Percentiles rank a stretch among this genome's conserved stretches.
These are phyloP conservation scores for Aspergillus pseudoterreus DNA, from an alignment of 2,329 filamentous ascomycete genomes.

Conservation along the genomic window DNA sequence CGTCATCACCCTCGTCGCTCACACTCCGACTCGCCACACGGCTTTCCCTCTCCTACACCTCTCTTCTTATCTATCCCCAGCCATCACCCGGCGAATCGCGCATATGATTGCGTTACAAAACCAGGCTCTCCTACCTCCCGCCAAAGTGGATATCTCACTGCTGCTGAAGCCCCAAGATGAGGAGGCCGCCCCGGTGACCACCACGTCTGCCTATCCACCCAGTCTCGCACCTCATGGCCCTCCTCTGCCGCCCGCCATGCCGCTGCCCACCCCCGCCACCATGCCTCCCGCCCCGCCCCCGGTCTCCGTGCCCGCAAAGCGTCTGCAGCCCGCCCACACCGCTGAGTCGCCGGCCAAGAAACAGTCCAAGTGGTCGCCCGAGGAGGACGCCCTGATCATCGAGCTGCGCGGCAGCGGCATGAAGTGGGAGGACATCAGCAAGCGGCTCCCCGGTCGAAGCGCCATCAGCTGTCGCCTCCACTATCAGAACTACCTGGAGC, in stretches of 20 bases:
- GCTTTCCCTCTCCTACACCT: no score
- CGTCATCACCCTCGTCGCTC: no score
- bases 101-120: constrained; percentile 44
- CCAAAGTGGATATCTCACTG: constrained; percentile 92
- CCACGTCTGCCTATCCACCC: constrained; percentile 30
- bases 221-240: constrained; percentile 21
- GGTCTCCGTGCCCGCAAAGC: constrained; percentile 33
- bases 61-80: background rate
- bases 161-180: constrained; percentile 65
- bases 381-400: constrained; percentile 92
- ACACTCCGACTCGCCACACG: no score
- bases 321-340: constrained; percentile 46
- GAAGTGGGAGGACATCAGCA: constrained; percentile 99
- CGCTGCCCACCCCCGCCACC: constrained; percentile 13
- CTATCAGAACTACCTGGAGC: constrained; percentile 96
- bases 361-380: constrained; percentile 93
- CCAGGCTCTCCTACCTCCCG: constrained; percentile 42
- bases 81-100: constrained; percentile 26
- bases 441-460: constrained; percentile 82
- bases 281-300: constrained; percentile 17
- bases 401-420: constrained; percentile 84
- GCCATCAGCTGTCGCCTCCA: constrained; percentile 91
- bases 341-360: constrained; percentile 74
- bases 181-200: constrained; percentile 29
- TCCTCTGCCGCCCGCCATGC: constrained; percentile 27